phyloP scores from a whole-genome alignment of 2,329 filamentous ascomycete genomes.

The Diaporthe batatas region DNA sequence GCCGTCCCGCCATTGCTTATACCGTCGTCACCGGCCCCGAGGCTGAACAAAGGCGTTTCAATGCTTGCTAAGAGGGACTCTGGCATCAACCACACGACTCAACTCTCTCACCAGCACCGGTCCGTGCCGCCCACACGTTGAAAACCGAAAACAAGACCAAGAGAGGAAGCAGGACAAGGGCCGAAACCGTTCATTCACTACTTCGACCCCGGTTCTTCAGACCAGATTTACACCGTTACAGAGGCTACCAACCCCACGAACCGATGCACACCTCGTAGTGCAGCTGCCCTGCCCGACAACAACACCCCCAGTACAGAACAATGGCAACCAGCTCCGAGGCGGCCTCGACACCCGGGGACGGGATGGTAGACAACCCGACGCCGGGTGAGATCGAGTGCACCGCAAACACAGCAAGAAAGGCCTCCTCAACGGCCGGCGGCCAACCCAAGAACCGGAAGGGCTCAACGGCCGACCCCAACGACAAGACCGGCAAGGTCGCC shows the following conservation, averaged over 20 bases:
- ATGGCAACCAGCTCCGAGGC: constrained; percentile 29
- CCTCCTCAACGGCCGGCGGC: neutral
- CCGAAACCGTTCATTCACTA: neutral
- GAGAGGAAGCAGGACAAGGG: neutral
- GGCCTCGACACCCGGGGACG: constrained; percentile 9
- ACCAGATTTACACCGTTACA: neutral
- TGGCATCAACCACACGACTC: constrained; percentile 12
- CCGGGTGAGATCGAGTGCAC: neutral
- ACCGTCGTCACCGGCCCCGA: constrained; percentile 29
- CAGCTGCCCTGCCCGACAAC: constrained; percentile 5
- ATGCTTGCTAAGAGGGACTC: constrained; percentile 31
- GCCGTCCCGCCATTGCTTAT: neutral
- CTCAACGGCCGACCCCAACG: constrained; percentile 51
- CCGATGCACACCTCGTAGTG: constrained; percentile 6
- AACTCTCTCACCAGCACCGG: constrained; percentile 1
- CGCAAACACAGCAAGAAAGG: constrained; percentile 1
- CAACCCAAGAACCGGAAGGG: constrained; percentile 50
- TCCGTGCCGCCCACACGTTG: constrained; percentile 14
- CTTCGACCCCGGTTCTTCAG: neutral
- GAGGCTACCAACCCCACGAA: neutral
- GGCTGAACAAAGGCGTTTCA: constrained; percentile 31
- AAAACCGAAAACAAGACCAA: neutral
- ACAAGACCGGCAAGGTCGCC: constrained; percentile 60
- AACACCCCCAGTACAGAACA: neutral
- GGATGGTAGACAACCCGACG: constrained; percentile 12